A percentile compares a stretch with the other conserved stretches of the same genome.
These are phyloP conservation scores for Fragosphaeria purpurea DNA, from an alignment of 2,329 filamentous ascomycete genomes.

Conservation along the genomic window DNA sequence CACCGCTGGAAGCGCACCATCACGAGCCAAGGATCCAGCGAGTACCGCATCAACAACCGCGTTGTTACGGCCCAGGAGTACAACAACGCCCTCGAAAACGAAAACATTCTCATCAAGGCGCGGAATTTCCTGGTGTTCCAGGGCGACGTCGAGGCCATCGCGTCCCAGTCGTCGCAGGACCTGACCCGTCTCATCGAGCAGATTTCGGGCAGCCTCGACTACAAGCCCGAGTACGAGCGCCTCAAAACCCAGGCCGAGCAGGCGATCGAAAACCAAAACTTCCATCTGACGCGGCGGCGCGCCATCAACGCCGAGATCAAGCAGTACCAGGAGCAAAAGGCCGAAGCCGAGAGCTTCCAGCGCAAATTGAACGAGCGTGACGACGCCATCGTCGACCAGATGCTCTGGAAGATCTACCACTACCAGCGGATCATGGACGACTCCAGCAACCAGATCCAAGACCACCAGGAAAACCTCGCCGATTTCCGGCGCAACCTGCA, in stretches of 20 bases:
- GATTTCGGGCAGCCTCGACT: slow-evolving; percentile 91
- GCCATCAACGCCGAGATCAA: slow-evolving; percentile 97
- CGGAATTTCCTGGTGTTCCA: slow-evolving; percentile 98
- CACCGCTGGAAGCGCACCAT: slow-evolving; percentile 95
- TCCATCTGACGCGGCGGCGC: slow-evolving; percentile 78
- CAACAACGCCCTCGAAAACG: slow-evolving; percentile 80
- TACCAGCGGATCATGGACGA: slow-evolving; percentile 90
- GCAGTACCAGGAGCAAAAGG: slow-evolving; percentile 94
- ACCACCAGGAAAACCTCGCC: slow-evolving; percentile 89
- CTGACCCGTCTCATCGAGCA: slow-evolving; percentile 91
- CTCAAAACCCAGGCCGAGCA: slow-evolving; percentile 81
- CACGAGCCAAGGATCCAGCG: slow-evolving; percentile 76
- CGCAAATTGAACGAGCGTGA: slow-evolving; percentile 85
- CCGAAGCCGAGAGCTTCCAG: slow-evolving; percentile 87
- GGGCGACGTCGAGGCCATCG: slow-evolving; percentile 94
- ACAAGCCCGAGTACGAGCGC: slow-evolving; percentile 86
- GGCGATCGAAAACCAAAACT: slow-evolving; percentile 77
- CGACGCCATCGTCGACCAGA: slow-evolving; percentile 82
- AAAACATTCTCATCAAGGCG: slow-evolving; percentile 97
- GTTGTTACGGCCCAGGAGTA: slow-evolving; percentile 84
- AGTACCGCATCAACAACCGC: slow-evolving; percentile 94
- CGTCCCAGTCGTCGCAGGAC: slow-evolving; percentile 87
- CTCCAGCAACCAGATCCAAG: slow-evolving; percentile 80
- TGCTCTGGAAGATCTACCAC: slow-evolving; percentile 93
- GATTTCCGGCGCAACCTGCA: slow-evolving; percentile 84